Conservation (phyloP, 768 basidiomycete genomes). For the Lactarius evosmus region DNA sequence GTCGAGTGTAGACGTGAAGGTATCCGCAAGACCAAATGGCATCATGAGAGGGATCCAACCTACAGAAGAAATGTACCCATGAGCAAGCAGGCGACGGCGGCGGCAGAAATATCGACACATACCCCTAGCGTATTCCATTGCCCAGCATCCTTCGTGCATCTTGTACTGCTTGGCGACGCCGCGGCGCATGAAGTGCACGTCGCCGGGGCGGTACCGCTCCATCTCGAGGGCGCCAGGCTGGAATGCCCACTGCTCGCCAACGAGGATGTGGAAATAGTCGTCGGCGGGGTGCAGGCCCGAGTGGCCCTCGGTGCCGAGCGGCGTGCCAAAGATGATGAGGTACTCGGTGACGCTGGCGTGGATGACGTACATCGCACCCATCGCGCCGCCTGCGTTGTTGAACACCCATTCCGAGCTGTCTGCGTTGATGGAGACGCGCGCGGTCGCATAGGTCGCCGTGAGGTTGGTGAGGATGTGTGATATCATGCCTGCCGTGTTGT, state of each 20-base stretch:
- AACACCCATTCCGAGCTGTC: constrained; percentile 85
- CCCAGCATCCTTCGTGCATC: constrained; percentile 95
- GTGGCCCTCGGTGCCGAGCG: constrained; percentile 96
- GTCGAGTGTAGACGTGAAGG: constrained; percentile 85
- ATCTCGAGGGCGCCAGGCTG: constrained; percentile 72
- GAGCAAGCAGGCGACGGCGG: constrained; percentile 2
- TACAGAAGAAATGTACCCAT: constrained; percentile 34
- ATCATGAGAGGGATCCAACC: constrained; percentile 98
- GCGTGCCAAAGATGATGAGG: constrained; percentile 93
- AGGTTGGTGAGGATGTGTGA: constrained; percentile 80
- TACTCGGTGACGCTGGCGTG: constrained; percentile 98
- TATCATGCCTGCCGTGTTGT: constrained; percentile 72
- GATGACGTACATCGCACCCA: constrained; percentile 98
- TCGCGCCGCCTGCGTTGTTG: constrained; percentile 96
- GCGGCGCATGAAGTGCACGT: constrained; percentile 78
- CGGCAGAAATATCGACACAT: constrained; percentile 30
- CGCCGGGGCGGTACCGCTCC: constrained; percentile 83
- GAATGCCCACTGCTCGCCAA: constrained; percentile 95
- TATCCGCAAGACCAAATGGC: constrained; percentile 89
- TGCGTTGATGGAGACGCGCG: constrained; percentile 51
- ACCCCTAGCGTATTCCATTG: constrained; percentile 94
- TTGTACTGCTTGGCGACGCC: constrained; percentile 95
- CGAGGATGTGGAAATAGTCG: constrained; percentile 95
- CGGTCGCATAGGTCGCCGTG: constrained; percentile 62
- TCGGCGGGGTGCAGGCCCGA: constrained; percentile 92